A percentile compares a stretch with the other conserved stretches of the same genome.
Conservation (phyloP, 768 basidiomycete genomes). For the Hygrocybe coccinea region DNA sequence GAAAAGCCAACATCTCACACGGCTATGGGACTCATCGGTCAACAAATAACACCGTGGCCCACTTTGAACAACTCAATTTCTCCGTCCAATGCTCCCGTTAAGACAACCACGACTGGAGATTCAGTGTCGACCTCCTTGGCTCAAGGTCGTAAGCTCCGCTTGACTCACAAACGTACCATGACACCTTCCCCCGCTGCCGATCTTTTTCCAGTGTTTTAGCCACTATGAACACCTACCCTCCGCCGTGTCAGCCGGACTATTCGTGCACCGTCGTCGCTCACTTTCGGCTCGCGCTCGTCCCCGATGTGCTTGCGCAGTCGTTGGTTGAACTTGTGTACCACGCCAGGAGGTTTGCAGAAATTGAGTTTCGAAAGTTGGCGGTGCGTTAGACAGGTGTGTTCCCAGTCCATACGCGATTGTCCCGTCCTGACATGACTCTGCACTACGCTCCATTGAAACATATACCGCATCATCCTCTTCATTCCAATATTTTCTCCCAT, state of each 20-base stretch:
- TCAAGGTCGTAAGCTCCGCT: conserved; percentile 20
- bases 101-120: conserved; percentile 8
- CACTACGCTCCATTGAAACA: conserved; percentile 52
- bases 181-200: conserved; percentile 58
- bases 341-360: conserved; percentile 60
- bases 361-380: conserved; percentile 61
- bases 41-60: conserved; percentile 15
- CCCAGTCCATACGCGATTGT: background rate
- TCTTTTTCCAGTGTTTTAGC: conserved; percentile 53
- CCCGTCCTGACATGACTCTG: conserved; percentile 46
- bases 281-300: conserved; percentile 34
- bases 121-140: background rate
- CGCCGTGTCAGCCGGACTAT: conserved; percentile 18
- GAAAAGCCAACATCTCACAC: conserved; percentile 9
- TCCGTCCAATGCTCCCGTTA: conserved; percentile 21
- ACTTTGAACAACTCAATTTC: conserved; percentile 8
- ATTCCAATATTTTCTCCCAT: conserved; percentile 38
- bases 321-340: conserved; percentile 54
- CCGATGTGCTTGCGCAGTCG: conserved; percentile 45
- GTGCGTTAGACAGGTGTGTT: conserved; percentile 63
- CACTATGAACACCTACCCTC: conserved; percentile 37
- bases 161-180: conserved; percentile 49
- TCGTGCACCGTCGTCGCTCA: conserved; percentile 37
- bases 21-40: conserved; percentile 14
- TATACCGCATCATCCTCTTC: conserved; percentile 31